Base-by-base conservation (phyloP, 108 stramenopile species). In the Cylindrotheca closterium region DNA sequence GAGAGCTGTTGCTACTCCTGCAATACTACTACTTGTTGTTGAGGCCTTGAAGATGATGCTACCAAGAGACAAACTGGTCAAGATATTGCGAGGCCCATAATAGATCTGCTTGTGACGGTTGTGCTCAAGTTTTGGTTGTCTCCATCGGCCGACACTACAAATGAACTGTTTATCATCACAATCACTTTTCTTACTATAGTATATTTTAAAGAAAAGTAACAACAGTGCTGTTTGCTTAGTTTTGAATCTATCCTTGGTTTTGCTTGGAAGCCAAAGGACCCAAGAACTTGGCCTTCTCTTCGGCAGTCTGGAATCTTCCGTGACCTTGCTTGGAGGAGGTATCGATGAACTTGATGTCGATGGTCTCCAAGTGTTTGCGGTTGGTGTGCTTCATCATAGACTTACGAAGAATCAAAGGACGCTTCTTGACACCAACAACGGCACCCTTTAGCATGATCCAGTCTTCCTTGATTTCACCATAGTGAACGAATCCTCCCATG, bases 381-480 rank as follows among this genome's bases (percentile, higher is more conserved):
- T 74, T 76, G 60, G 94, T 86, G 73, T 89, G 94, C 62, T 92
- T 87, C 91, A 93, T 85, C 79, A 99, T 71, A 32, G 88, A 83
- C 96, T 99, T 99, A 52, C 99, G 92, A 59, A 99, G 78, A 68
- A 98, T 96, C 59, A 99, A 60, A 52, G 95, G 90, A 60, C 98
- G 90, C 96, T 99, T 99, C 94, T 96, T 96, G 54, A 94, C 88
- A 61, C 99, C 99, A 32, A 95, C 94, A 69, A 95, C 86, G 63
- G 92, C 91, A 72, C 99, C 99, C 93, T 99, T 98, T 74, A 99
- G 68, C 99, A 99, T 98, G 74, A 99, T 48, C 99, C 99, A 99
- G 81, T 98, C 98, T 74, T 99, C 95, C 60, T 88, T 93, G 81
- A 99, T 78, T 67, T 85, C 83, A 56, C 96, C 96, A 73, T 98